Percentiles rank a stretch among this genome's conserved stretches.
phyloP scores from a whole-genome alignment of 208 protist species.

The Wallacemonas sp. region DNA sequence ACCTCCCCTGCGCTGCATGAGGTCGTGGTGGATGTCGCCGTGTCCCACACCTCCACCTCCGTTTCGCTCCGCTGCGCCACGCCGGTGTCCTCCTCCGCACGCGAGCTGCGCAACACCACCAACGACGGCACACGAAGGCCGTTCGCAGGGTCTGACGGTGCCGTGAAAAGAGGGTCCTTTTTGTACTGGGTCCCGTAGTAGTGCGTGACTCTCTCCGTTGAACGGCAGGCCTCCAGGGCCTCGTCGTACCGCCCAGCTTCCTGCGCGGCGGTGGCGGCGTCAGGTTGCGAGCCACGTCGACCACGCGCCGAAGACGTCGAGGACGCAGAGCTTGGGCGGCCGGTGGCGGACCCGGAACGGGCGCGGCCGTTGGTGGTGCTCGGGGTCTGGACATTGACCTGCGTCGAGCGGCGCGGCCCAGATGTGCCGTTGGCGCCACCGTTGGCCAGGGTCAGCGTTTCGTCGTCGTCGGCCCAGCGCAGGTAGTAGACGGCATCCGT shows the following conservation, averaged over 20 bases:
- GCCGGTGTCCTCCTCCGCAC: conserved; percentile 11
- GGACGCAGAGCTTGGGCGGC: neutral
- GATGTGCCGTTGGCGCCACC: neutral
- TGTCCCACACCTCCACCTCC: conserved; percentile 9
- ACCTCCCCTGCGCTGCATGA: conserved; percentile 22
- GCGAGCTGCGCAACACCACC: conserved; percentile 19
- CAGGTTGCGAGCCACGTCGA: neutral
- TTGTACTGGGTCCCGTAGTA: conserved; percentile 19
- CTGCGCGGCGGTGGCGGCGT: neutral
- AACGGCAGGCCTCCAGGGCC: neutral
- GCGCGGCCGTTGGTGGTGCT: neutral
- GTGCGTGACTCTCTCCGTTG: too few species aligned
- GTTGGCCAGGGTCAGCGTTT: neutral
- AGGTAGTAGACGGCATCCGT: conserved; percentile 11
- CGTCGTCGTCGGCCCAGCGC: conserved; percentile 1
- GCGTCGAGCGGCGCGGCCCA: neutral
- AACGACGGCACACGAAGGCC: conserved; percentile 24
- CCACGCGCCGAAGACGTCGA: neutral
- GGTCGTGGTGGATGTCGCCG: neutral
- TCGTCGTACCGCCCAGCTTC: neutral
- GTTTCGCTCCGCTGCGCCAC: conserved; percentile 12
- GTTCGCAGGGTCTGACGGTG: neutral
- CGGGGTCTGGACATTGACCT: conserved; percentile 1
- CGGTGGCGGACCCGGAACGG: neutral
- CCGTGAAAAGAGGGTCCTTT: neutral